Base-by-base conservation (phyloP, 345 rosid species). In the Eucalyptus leucophloia region DNA sequence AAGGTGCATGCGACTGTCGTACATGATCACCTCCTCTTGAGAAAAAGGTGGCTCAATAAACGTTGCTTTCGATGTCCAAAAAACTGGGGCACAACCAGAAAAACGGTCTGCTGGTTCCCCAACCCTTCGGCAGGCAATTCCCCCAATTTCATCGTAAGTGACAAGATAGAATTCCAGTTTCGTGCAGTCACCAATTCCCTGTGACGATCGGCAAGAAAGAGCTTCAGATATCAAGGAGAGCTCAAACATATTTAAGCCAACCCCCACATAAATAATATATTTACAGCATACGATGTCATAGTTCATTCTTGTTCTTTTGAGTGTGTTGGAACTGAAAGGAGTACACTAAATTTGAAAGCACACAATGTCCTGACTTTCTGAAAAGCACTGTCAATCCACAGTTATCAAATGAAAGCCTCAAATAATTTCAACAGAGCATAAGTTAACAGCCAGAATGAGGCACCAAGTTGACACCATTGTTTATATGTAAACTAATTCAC, bases 151-250 rank as follows among this genome's bases (percentile, higher is more conserved):
- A 94, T 97, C 98, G 88, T 96, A 96, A 56, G 92, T 92, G n/a
- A 98, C 95, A 18, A 95, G 92, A 92, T 94, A 98, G 87, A 97
- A 96, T 88, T 94, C 96, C 94, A 96, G 86, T 89, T 93, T 95
- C 93, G 91, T 91, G 72, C 91, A 96, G 88, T 93, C 95, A 89
- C 95, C 92, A 28, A 94, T 90, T 53, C 99, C 99, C 99, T 96
- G 96, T 91, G 92, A 89, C 56, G 37, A 60, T 44, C 54, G 89
- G 54, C 30, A 69, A 32, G n/a, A 62, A 88, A 88, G 62, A 82
- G 47, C 85, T 77, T 77, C 47, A 77, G 85, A 21, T 40, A 40
- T n/a, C 62, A 53, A 32, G 65, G 44, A 50, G 45, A 86, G 30
- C 19, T 50, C 54, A 86, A 40, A 58, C 62, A 86, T 51, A n/a